phyloP scores from a whole-genome alignment of 2,329 filamentous ascomycete species.

The Myotisia sp. region DNA sequence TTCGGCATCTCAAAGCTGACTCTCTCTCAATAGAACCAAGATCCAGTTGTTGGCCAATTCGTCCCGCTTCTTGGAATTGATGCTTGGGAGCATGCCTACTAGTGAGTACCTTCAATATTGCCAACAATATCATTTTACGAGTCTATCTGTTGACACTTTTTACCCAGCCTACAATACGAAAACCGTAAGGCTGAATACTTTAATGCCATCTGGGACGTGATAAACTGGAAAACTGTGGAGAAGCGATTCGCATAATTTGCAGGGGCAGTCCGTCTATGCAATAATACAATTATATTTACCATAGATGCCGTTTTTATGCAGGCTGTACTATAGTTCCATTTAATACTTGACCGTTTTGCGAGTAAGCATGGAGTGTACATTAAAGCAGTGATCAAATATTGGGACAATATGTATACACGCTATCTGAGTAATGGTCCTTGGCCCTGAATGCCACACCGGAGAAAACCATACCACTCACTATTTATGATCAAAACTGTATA shows the following conservation, averaged over 20 bases:
- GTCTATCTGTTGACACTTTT: slow-evolving; percentile 7
- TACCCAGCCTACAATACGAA: slow-evolving; percentile 70
- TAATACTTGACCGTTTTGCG: too few relatives aligned
- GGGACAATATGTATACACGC: too few relatives aligned
- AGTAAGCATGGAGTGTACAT: too few relatives aligned
- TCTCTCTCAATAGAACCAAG: slow-evolving; percentile 51
- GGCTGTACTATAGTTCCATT: too few relatives aligned
- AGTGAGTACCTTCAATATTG: slow-evolving; percentile 35
- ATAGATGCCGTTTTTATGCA: too few relatives aligned
- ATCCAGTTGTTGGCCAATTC: slow-evolving; percentile 72
- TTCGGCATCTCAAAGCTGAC: slow-evolving; percentile 1
- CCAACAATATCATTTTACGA: neutral
- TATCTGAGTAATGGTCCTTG: too few relatives aligned
- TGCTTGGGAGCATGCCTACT: slow-evolving; percentile 94
- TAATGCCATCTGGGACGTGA: slow-evolving; percentile 78
- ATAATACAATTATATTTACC: too few relatives aligned
- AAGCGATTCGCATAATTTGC: slow-evolving; percentile 56
- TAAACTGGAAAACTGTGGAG: slow-evolving; percentile 88
- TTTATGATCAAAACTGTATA: too few relatives aligned
- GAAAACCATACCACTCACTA: too few relatives aligned
- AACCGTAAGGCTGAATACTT: slow-evolving; percentile 97
- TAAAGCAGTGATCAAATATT: too few relatives aligned
- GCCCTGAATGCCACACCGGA: too few relatives aligned
- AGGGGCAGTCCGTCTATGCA: too few relatives aligned
- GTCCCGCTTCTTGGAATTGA: slow-evolving; percentile 76